phyloP scores from a whole-genome alignment of 192 early-diverging fungal species.

The Coemansia sp. region DNA sequence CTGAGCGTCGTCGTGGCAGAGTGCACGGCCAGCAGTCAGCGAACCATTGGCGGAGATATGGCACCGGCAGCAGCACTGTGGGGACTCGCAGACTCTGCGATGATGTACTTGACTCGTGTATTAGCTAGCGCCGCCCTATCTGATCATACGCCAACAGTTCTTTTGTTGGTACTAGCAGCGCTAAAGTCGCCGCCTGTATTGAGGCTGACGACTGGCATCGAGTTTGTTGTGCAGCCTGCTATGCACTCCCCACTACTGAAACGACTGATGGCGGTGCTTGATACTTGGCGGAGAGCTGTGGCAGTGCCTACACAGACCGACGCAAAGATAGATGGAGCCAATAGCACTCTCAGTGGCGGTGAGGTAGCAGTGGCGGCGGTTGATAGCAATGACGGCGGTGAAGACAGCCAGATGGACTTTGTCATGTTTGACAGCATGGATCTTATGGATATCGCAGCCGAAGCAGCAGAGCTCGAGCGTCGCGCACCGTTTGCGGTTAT shows the following conservation, averaged over 20 bases:
- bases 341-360: neutral
- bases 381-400: neutral
- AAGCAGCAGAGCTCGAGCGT: constrained; percentile 36
- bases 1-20: constrained; percentile 17
- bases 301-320: neutral
- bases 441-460: constrained; percentile 26
- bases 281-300: constrained; percentile 19
- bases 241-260: constrained; percentile 3
- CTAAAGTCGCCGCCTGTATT: constrained; percentile 9
- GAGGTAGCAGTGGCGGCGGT: no score
- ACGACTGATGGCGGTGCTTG: constrained; percentile 12
- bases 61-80: constrained; percentile 14
- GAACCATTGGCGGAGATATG: neutral
- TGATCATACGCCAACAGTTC: constrained; percentile 20
- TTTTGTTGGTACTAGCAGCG: constrained; percentile 26
- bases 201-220: neutral
- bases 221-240: neutral
- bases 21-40: constrained; percentile 10
- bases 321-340: neutral
- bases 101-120: constrained; percentile 43
- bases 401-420: constrained; percentile 29
- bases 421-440: constrained; percentile 34
- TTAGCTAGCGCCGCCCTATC: constrained; percentile 22
- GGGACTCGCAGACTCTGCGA: constrained; percentile 31
- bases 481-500: constrained; percentile 16